Percentiles rank a stretch among this genome's conserved stretches.
phyloP scores from a whole-genome alignment of 2,329 filamentous ascomycete genomes.

The Aspergillus costaricaensis region DNA sequence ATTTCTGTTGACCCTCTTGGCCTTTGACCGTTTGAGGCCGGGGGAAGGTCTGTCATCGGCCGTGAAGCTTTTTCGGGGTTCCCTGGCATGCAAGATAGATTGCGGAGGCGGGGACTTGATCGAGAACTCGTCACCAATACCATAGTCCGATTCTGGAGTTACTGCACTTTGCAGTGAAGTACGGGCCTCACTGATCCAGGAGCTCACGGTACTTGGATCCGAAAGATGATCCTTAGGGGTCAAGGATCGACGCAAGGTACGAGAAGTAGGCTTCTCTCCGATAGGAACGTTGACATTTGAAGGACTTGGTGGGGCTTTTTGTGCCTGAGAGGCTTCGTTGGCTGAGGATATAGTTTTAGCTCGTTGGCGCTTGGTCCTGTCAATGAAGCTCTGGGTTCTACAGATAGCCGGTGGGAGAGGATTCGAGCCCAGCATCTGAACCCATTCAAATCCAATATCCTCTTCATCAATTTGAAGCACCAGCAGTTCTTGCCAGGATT shows the following conservation, averaged over 20 bases:
- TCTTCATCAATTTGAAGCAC: constrained; percentile 75
- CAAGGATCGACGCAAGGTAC: constrained; percentile 44
- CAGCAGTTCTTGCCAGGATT: constrained; percentile 82
- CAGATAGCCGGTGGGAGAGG: constrained; percentile 63
- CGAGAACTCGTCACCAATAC: constrained; percentile 25
- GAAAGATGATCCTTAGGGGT: constrained; percentile 32
- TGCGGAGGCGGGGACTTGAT: constrained; percentile 27
- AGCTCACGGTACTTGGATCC: constrained; percentile 36
- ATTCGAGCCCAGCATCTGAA: constrained; percentile 73
- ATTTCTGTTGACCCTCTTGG: constrained; percentile 43
- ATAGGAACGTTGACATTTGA: constrained; percentile 63
- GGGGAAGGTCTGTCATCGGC: constrained; percentile 35
- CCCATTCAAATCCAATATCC: constrained; percentile 80
- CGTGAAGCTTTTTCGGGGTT: constrained; percentile 24
- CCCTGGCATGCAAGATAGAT: constrained; percentile 35
- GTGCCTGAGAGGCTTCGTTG: constrained; percentile 24
- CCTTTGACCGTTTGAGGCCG: constrained; percentile 44
- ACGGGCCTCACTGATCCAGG: constrained; percentile 28
- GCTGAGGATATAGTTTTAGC: constrained; percentile 25
- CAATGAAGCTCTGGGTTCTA: constrained; percentile 56
- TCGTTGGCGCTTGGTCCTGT: constrained; percentile 41
- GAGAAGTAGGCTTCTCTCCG: constrained; percentile 57
- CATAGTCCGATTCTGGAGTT: constrained; percentile 39
- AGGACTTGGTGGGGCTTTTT: constrained; percentile 50
- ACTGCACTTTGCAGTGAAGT: constrained; percentile 33